Evolutionary conservation across 2,329 filamentous ascomycete genomes (phyloP).

Genomic region (Aspergillus fischeri): DNA sequence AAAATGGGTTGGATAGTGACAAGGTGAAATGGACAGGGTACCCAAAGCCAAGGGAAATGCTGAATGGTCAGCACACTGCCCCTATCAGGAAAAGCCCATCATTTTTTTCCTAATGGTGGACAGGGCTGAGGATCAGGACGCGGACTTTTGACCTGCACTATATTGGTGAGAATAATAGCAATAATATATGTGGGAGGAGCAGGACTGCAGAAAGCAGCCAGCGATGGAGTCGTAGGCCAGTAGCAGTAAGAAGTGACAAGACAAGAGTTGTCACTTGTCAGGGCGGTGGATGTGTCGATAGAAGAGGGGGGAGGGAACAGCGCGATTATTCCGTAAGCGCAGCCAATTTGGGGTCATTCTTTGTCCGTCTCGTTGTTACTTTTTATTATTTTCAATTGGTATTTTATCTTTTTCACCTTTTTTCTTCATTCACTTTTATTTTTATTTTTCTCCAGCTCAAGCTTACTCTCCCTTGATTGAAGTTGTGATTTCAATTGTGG

Average conservation of each 20-base stretch:
- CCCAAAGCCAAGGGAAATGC: slow-evolving; percentile 13
- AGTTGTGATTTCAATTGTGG: neutral
- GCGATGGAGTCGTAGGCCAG: neutral
- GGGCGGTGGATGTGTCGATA: neutral
- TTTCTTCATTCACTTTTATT: neutral
- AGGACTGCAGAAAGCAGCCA: neutral
- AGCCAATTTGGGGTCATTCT: neutral
- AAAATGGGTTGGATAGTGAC: slow-evolving; percentile 6
- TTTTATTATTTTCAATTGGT: neutral
- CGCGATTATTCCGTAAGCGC: neutral
- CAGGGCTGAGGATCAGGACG: neutral
- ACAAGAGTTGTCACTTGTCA: neutral
- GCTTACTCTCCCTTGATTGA: neutral
- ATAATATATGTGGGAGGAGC: neutral
- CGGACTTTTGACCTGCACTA: neutral
- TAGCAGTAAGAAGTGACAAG: neutral
- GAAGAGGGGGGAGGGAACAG: neutral
- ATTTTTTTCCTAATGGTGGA: neutral
- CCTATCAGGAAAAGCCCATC: slow-evolving; percentile 24
- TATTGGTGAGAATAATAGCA: neutral
- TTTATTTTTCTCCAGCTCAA: neutral
- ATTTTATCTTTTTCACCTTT: neutral
- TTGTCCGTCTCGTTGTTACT: neutral
- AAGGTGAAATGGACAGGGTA: slow-evolving; percentile 13
- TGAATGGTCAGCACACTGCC: slow-evolving; percentile 27